Conservation (phyloP, 768 basidiomycete genomes). For the Sutorius australiensis region DNA sequence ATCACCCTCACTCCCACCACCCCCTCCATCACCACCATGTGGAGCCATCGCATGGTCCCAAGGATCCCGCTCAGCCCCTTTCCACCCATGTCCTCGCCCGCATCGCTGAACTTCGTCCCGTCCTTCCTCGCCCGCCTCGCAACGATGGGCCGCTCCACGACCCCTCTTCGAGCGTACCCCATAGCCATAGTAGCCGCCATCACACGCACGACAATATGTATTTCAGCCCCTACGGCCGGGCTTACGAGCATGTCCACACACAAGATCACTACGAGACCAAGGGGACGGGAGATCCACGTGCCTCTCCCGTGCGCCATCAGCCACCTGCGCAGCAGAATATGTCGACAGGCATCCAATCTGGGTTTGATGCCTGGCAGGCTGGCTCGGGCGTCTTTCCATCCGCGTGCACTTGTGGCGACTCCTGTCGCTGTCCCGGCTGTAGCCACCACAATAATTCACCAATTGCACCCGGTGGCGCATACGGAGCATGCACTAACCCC, state of each 20-base stretch:
- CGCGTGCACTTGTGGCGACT: conserved; percentile 58
- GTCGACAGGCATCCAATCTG: conserved; percentile 23
- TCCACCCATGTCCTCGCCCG: conserved; percentile 55
- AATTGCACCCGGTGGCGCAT: conserved; percentile 35
- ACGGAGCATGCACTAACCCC: conserved; percentile 38
- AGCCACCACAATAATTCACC: conserved; percentile 46
- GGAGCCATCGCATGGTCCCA: conserved; percentile 12
- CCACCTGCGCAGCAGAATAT: conserved; percentile 26
- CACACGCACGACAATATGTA: conserved; percentile 48
- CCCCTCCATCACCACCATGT: conserved; percentile 14
- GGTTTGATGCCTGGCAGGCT: conserved; percentile 25
- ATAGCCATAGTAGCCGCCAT: conserved; percentile 41
- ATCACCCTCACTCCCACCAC: neutral
- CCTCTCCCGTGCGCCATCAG: conserved; percentile 21
- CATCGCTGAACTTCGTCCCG: conserved; percentile 63
- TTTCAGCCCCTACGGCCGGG: conserved; percentile 67
- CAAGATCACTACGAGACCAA: conserved; percentile 32
- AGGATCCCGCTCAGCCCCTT: conserved; percentile 22
- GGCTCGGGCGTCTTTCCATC: conserved; percentile 38
- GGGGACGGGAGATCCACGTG: conserved; percentile 16
- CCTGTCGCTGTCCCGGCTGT: conserved; percentile 64
- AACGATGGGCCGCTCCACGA: conserved; percentile 42
- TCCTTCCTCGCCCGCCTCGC: conserved; percentile 58
- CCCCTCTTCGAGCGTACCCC: conserved; percentile 44
- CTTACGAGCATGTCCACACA: conserved; percentile 51